Conservation (phyloP, 2,329 filamentous ascomycete genomes). For the Clarireedia sp. region DNA sequence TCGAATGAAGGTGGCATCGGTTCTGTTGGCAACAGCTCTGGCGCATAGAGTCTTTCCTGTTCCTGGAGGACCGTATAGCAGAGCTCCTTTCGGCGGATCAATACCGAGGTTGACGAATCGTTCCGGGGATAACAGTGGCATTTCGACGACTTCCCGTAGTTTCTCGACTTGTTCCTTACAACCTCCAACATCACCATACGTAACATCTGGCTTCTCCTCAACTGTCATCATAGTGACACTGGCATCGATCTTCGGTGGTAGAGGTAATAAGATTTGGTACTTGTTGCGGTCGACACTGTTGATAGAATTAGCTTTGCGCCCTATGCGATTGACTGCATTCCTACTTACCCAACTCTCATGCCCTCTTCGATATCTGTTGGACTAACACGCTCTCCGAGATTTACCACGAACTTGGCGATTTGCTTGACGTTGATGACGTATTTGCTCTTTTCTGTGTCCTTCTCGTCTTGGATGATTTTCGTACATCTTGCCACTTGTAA, state of each 20-base stretch:
- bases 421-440: conserved; percentile 99
- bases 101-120: conserved; percentile 98
- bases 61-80: conserved; percentile 92
- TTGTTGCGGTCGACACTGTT: conserved; percentile 86
- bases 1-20: conserved; percentile 96
- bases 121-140: conserved; percentile 93
- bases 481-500: conserved; percentile 96
- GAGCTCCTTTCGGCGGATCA: conserved; percentile 92
- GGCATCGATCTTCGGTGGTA: conserved; percentile 97
- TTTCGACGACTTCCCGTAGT: conserved; percentile 95
- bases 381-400: conserved; percentile 91
- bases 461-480: conserved; percentile 97
- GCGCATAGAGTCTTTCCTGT: conserved; percentile 99
- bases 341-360: conserved; percentile 77
- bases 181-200: conserved; percentile 95
- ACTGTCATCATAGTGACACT: conserved; percentile 99
- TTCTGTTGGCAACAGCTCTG: conserved; percentile 93
- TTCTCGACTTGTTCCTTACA: conserved; percentile 99
- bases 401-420: conserved; percentile 98
- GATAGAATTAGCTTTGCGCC: no score
- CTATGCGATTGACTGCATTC: conserved; percentile 7
- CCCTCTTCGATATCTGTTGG: conserved; percentile 99
- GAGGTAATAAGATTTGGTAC: conserved; percentile 94
- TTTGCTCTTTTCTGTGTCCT: conserved; percentile 96
- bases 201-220: conserved; percentile 98